Percentiles rank a stretch among this genome's conserved stretches.
phyloP scores from a whole-genome alignment of 139 green algal genomes.

The Tetradesmus obliquus region DNA sequence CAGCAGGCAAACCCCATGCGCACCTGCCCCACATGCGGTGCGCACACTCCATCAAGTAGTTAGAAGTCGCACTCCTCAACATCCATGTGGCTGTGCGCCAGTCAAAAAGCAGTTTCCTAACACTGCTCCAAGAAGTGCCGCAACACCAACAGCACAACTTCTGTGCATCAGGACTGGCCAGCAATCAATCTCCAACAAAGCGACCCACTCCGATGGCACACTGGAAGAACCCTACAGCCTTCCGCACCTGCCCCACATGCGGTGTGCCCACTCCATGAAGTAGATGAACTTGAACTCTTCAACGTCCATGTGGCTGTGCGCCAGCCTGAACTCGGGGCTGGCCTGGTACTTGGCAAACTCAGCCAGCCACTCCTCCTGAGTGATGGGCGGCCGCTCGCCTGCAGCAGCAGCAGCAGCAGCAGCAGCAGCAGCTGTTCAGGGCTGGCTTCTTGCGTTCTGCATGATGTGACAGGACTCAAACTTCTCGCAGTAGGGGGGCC shows the following conservation, averaged over 20 bases:
- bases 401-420: neutral
- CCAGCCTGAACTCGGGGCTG: conserved; percentile 90
- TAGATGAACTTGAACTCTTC: conserved; percentile 99
- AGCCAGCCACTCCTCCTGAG: conserved; percentile 81
- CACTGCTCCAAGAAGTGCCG: too few relatives aligned
- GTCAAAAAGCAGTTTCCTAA: conserved; percentile 17
- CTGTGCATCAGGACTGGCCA: too few relatives aligned
- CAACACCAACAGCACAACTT: too few relatives aligned
- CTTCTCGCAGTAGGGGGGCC: too few relatives aligned
- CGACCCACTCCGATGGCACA: too few relatives aligned
- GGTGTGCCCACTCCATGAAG: conserved; percentile 98
- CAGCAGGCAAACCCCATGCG: neutral
- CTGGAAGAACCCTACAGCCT: too few relatives aligned
- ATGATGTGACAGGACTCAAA: too few relatives aligned
- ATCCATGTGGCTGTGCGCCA: conserved; percentile 90
- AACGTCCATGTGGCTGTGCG: conserved; percentile 92
- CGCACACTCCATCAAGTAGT: conserved; percentile 99
- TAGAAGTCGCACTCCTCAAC: conserved; percentile 99
- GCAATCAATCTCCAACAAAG: too few relatives aligned
- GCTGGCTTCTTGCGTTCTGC: neutral
- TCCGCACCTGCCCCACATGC: conserved; percentile 87
- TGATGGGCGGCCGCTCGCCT: conserved; percentile 73
- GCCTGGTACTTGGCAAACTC: conserved; percentile 96
- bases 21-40: conserved; percentile 91
- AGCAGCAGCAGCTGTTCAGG: neutral